Conservation (phyloP, 139 green algal species). For the Astrephomene gubernaculifera region DNA sequence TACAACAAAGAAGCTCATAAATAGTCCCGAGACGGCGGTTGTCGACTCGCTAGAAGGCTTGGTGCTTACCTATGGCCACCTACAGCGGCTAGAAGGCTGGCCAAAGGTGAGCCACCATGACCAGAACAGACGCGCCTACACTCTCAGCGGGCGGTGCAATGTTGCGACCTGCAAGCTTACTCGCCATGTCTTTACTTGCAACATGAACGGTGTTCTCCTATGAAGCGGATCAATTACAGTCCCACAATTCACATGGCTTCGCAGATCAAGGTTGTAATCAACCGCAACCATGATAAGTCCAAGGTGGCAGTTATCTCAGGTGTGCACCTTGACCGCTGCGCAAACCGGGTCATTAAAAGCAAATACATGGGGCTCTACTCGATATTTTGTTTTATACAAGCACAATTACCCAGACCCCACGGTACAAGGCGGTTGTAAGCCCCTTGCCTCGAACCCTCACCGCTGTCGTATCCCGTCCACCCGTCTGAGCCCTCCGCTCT, state of each 20-base stretch:
- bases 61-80: constrained; percentile 24
- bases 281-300: constrained; percentile 45
- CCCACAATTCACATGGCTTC: not conserved
- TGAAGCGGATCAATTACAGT: not conserved
- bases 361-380: not conserved
- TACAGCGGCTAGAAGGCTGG: constrained; percentile 45
- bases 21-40: constrained; percentile 37
- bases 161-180: not conserved
- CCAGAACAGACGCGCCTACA: not conserved
- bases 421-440: too few relatives aligned
- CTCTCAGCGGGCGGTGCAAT: too few relatives aligned
- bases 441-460: too few relatives aligned
- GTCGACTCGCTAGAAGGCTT: constrained; percentile 38
- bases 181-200: not conserved
- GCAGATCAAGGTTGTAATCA: constrained; percentile 59
- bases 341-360: not conserved
- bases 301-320: constrained; percentile 53
- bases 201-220: not conserved
- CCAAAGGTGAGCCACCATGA: constrained; percentile 46
- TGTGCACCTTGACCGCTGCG: not conserved
- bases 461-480: too few relatives aligned
- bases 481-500: too few relatives aligned
- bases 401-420: too few relatives aligned
- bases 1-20: constrained; percentile 47
- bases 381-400: too few relatives aligned